Base-by-base conservation (phyloP, 345 rosid species). In the Aethionema arabicum region DNA sequence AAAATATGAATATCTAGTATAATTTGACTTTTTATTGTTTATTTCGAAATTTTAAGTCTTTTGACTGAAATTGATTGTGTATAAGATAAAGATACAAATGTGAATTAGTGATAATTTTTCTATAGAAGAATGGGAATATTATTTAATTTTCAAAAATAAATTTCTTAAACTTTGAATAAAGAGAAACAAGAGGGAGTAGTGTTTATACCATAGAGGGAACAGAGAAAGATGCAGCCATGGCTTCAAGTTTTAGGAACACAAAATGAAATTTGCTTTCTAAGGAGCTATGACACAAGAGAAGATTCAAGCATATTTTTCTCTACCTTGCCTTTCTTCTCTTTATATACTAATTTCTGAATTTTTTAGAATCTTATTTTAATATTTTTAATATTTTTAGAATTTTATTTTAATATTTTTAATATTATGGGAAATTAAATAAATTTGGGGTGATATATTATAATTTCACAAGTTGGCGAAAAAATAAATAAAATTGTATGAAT, bases 221-320 rank as follows among this genome's bases (percentile, higher is more conserved):
- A 21, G 96, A 83, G 83, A 80, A 87, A 76, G 98, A 89, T 78
- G 91, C 82, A 79, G 87, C 90, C 96, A 89, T 89, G 82, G 89
- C 56, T 70, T 75, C 76, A 83, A 77, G 71, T 76, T 63, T 65
- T 35, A 11, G 29, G 11, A 47, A 32, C 12, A 27, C 43, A 36
- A 65, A 59, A 59, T 39, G 33, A 32, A 8, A 59, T 44, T 59
- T 59, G 52, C 58, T 65, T 65, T 32, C n/a, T 58, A 37, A 50
- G 16, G 32, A 65, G 43, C 50, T 59, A 32, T 32, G 52, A 60
- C 47, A 72, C 33, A 56, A 65, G 66, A 65, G 75, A 72, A 72
- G 57, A 32, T 65, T 52, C 67, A 72, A 72, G 72, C 76, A 53
- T 66, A 46, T 72, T 72, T 5, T 33, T 54, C 62, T 33, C 44